Evolutionary conservation across 2,329 filamentous ascomycete genomes (phyloP).

Genomic region (Neofusicoccum parvum): DNA sequence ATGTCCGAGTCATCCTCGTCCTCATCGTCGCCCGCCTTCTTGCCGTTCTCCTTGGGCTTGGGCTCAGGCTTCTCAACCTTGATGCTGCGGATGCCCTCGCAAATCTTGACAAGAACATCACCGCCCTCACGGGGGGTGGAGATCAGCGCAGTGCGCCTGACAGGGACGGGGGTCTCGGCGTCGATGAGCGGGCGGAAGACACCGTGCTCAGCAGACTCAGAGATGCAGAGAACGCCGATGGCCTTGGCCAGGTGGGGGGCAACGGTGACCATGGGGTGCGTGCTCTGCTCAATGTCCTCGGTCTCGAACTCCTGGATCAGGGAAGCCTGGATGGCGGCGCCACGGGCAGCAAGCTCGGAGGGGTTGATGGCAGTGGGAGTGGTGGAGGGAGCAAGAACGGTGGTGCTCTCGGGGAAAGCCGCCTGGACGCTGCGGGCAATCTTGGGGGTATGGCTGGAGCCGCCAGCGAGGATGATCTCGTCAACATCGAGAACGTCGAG

Average conservation of each 20-base stretch:
- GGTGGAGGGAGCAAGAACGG: constrained; percentile 81
- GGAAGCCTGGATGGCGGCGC: constrained; percentile 92
- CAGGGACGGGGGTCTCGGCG: constrained; percentile 86
- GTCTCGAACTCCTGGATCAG: constrained; percentile 93
- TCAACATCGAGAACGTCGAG: constrained; percentile 91
- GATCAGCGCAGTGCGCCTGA: constrained; percentile 81
- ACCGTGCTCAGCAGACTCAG: constrained; percentile 61
- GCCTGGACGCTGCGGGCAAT: constrained; percentile 77
- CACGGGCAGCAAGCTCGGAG: constrained; percentile 83
- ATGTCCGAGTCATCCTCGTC: constrained; percentile 56
- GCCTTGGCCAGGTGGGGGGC: constrained; percentile 87
- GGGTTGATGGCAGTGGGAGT: constrained; percentile 81
- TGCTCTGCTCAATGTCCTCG: constrained; percentile 92
- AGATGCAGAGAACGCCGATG: constrained; percentile 77
- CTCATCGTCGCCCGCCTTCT: constrained; percentile 61
- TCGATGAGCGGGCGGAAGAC: constrained; percentile 80
- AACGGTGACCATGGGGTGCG: constrained; percentile 91
- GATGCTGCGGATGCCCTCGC: constrained; percentile 87
- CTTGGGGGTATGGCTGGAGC: constrained; percentile 90
- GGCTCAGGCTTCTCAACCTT: constrained; percentile 88
- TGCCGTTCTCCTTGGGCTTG: constrained; percentile 69
- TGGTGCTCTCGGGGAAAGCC: constrained; percentile 80
- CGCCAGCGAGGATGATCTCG: constrained; percentile 91
- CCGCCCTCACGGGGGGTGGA: constrained; percentile 76
- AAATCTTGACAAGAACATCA: constrained; percentile 84